Evolutionary conservation across 2,329 filamentous ascomycete genomes (phyloP), one percentile per base, ranked within the genome.

Genomic region (Phoma sp.): DNA sequence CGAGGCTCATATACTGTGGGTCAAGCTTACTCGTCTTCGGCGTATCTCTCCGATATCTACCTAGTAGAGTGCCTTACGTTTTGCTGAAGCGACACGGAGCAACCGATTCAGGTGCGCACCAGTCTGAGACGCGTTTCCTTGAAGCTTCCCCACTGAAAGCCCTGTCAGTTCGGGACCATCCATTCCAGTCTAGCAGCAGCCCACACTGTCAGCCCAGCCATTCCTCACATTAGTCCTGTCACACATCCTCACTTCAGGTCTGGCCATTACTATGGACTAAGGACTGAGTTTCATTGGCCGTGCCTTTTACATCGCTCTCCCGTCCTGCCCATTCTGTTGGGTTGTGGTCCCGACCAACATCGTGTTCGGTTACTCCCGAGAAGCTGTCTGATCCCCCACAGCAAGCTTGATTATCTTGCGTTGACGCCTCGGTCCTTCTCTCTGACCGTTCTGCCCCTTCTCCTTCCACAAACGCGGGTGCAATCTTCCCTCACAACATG

Each of bases 351-450:
- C 58, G 62, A 37, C 42, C 45, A 41, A 35, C 55, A 52, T 61
- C 52, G 59, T 60, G 60, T 59, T 74, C 73, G 72, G 70, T 66
- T 70, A 57, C 59, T 71, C 52, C 72, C 72, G 71, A 73, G 58
- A 59, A 52, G 38, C 58, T 51, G 52, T 60, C 52, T 58, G 53
- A 47, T 65, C 64, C 66, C 65, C 68, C 62, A 68, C 64, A 61
- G 61, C 58, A 56, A 58, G 58, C 45, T 49, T 61, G 58, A 47
- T 49, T 61, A 60, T 62, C 43, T 38, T 33, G 53, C 47, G 53
- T 42, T 36, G 30, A 48, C 47, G 43, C 51, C 59, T 46, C 39
- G 46, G 24, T 29, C 35, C 27, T 36, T 33, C 30, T 39, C 25
- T 38, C 67, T 67, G 65, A 59, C 66, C 35, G 43, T 44, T 58